Evolutionary conservation across 495 filamentous ascomycete species (phyloP).

Genomic region (Aspergillus steynii): DNA sequence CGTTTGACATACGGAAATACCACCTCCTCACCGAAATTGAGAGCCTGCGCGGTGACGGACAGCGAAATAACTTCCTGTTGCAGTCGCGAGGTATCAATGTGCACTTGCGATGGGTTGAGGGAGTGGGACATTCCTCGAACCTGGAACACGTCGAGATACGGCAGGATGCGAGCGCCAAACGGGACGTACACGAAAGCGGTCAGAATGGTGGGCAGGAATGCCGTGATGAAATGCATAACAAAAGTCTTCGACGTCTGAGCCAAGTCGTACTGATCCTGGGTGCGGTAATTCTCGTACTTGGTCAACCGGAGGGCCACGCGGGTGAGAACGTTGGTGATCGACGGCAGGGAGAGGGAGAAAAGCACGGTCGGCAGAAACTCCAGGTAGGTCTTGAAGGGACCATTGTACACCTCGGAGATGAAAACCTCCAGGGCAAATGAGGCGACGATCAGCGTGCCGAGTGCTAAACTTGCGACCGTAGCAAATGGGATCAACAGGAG

Average conservation of each 20-base stretch:
- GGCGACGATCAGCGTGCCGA: constrained; percentile 77
- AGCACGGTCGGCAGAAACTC: constrained; percentile 85
- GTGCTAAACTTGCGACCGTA: constrained; percentile 61
- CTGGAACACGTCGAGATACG: constrained; percentile 77
- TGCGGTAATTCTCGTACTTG: constrained; percentile 89
- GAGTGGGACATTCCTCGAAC: constrained; percentile 26
- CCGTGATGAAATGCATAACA: constrained; percentile 93
- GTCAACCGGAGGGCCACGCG: constrained; percentile 74
- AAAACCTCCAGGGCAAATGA: constrained; percentile 93
- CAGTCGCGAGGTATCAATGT: constrained; percentile 77
- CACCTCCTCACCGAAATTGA: constrained; percentile 83
- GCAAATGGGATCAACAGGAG: constrained; percentile 86
- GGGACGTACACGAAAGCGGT: constrained; percentile 97
- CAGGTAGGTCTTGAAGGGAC: constrained; percentile 78
- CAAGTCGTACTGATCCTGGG: constrained; percentile 73
- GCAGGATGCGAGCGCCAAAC: constrained; percentile 79
- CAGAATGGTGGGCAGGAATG: constrained; percentile 86
- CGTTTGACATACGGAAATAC: constrained; percentile 83
- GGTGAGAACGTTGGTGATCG: constrained; percentile 71
- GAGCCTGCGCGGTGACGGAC: constrained; percentile 86
- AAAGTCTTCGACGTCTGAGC: constrained; percentile 89
- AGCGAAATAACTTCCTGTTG: constrained; percentile 94
- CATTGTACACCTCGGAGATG: constrained; percentile 88
- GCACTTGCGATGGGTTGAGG: constrained; percentile 50
- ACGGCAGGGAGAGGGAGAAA: constrained; percentile 73